Evolutionary conservation across 2,329 filamentous ascomycete genomes (phyloP), one percentile per base, ranked within the genome.

Genomic region (Fusarium tricinctum): DNA sequence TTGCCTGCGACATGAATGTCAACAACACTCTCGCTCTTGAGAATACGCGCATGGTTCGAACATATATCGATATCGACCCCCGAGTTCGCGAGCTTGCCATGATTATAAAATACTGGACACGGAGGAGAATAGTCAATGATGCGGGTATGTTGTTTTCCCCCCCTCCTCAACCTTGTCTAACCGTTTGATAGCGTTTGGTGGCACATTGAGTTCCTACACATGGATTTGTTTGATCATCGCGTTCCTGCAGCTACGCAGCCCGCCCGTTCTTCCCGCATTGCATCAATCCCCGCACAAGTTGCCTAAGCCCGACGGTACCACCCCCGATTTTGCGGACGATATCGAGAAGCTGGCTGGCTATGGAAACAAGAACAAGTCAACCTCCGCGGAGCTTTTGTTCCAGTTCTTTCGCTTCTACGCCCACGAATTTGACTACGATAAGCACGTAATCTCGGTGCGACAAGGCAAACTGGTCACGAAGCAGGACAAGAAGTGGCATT

Each of bases 161-260:
- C 13, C 10, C 15, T 15, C 57, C 22, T 10, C 26, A 6, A 44
- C 15, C 35, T 28, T 47, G 47, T 42, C 76, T 77, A 59, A 77
- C 66, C 52, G 40, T 48, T 35, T 15, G 40, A 33, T 76, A 97
- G 96, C 92, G 60, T 93, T 94, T 77, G 94, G 96, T 66, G 94
- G 93, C 58, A 99, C 96, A 8, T 85, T 99, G 63, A 98, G 95
- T 79, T 99, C 96, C 19, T 99, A 99, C 77, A 97, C 96, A 22
- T 99, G 96, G 96, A 98, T 98, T 77, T 99, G 96, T 80, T 89
- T 99, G 85, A 97, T 98, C 71, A 91, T 99, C 77, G 97, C 94
- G 72, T 99, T 98, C 76, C 86, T 99, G 26, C 96, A 99, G 80
- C 91, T 93, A 51, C 89, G 94, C 73, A 86, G 91, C 62, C 92